Conservation (phyloP, 345 rosid genomes). For the Lepidium sativum region DNA sequence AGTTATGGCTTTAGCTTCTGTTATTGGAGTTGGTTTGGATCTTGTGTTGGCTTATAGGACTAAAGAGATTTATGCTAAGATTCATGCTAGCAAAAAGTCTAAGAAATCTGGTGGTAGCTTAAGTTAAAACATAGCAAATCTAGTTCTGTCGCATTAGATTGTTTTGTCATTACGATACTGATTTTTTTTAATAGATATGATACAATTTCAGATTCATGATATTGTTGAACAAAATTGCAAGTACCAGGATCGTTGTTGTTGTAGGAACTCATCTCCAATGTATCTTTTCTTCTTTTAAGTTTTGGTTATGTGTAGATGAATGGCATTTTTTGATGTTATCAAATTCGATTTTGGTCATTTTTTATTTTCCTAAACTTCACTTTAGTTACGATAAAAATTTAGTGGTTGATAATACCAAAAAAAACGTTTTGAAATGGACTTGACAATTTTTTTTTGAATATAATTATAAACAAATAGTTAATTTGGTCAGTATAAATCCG, state of each 20-base stretch:
- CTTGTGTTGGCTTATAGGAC: conserved; percentile 34
- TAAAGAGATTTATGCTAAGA: conserved; percentile 36
- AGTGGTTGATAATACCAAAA: background rate
- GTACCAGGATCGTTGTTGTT: background rate
- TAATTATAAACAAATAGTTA: too few species aligned
- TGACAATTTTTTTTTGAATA: too few species aligned
- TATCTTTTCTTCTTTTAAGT: background rate
- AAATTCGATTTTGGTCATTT: background rate
- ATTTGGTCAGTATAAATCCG: too few species aligned
- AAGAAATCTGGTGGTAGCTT: conserved; percentile 29
- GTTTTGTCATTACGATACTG: background rate
- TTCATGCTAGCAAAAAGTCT: conserved; percentile 40
- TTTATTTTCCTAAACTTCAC: background rate
- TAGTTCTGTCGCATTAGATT: background rate
- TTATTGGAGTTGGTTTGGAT: conserved; percentile 41
- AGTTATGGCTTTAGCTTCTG: conserved; percentile 42
- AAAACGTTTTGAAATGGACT: too few species aligned
- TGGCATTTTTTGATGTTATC: background rate
- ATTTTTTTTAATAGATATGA: background rate
- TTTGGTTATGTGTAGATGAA: background rate
- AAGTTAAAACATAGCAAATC: conserved; percentile 4
- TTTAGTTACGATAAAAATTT: background rate
- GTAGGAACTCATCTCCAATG: background rate
- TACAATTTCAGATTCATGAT: conserved; percentile 1
- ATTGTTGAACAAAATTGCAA: conserved; percentile 4